phyloP scores from a whole-genome alignment of 2,329 filamentous ascomycete species.

The Cladosporium austrohemisphaericum region DNA sequence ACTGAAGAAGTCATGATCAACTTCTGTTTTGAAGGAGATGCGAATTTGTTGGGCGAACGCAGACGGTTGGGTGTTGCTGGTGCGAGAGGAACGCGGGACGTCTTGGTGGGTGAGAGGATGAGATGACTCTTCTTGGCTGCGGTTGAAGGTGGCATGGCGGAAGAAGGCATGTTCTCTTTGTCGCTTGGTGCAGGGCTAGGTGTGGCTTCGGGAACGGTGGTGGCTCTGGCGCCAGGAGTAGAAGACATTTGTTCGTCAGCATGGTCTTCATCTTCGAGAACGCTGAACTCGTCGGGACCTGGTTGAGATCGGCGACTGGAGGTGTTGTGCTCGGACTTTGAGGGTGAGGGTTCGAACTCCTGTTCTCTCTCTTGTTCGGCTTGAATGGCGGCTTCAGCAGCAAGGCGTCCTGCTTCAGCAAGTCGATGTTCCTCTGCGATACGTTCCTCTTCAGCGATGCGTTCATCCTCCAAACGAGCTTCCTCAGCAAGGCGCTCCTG shows the following conservation, averaged over 20 bases:
- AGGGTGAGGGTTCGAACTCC: constrained; percentile 36
- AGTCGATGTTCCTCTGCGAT: not conserved
- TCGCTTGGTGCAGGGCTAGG: constrained; percentile 35
- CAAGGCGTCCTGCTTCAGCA: not conserved
- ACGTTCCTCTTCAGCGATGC: not conserved
- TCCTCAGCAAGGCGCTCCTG: not conserved
- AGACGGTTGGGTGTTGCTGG: constrained; percentile 36
- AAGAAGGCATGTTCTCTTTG: constrained; percentile 36
- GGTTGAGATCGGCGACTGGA: constrained; percentile 22
- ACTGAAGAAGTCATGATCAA: constrained; percentile 50
- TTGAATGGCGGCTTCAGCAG: constrained; percentile 17
- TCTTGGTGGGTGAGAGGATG: constrained; percentile 29
- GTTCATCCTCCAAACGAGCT: not conserved
- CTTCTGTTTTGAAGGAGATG: constrained; percentile 44
- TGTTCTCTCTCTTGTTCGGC: constrained; percentile 30
- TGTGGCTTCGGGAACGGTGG: constrained; percentile 42
- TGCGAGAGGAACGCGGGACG: constrained; percentile 40
- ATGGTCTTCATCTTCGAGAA: constrained; percentile 5
- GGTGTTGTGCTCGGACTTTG: constrained; percentile 19
- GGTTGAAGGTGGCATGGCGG: constrained; percentile 26
- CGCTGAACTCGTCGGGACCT: constrained; percentile 16
- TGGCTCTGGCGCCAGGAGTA: not conserved
- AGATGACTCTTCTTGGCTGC: constrained; percentile 28
- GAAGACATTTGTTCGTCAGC: not conserved
- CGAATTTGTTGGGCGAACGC: constrained; percentile 22